Evolutionary conservation across 2,329 filamentous ascomycete species (phyloP), one percentile per base, ranked within the genome.

Genomic region (Ascochyta pisi): DNA sequence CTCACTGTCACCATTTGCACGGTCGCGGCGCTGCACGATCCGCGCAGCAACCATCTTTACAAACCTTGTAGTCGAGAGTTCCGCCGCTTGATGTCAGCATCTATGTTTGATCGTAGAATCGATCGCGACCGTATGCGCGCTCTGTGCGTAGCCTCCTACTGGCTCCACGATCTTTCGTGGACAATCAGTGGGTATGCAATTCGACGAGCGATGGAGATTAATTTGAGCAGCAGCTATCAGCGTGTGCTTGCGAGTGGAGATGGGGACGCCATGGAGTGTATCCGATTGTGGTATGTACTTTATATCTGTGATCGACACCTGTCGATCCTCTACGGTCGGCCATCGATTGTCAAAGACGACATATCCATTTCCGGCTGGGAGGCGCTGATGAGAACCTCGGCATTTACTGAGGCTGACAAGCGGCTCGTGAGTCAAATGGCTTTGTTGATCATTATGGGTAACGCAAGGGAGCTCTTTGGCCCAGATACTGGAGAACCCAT

Each of bases 261-360:
- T 12, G 74, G 78, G 12, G 79, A 83, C 39, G 78, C 78, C 0
- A 77, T 79, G 52, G 83, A 86, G 54, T 80, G 81, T 33, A 79
- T 85, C 4, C 78, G 86, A 19, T 71, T 88, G 12, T 88, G 85
- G 85, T 88, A 86, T 67, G 49, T 68, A 8, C 43, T 70, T 0
- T 89, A 88, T 63, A 84, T 87, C 1, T 88, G 85, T 64, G 86
- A 89, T 63, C 86, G 87, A 58, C 86, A 89, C 67, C 84, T 88
- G 26, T 85, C 84, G 16, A 87, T 86, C 22, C 74, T 86, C 0
- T 87, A 88, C 50, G 84, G 84, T 2, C 77, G 86, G 3, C 83
- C 83, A 1, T 82, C 84, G 0, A 81, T 86, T 8, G 82, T 86
- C 0, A 82, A 83, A 26, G 84, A 87, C 47, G 83, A 87, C 50